phyloP scores from a whole-genome alignment of 805 yeast species.

The Yarrowia porcina region DNA sequence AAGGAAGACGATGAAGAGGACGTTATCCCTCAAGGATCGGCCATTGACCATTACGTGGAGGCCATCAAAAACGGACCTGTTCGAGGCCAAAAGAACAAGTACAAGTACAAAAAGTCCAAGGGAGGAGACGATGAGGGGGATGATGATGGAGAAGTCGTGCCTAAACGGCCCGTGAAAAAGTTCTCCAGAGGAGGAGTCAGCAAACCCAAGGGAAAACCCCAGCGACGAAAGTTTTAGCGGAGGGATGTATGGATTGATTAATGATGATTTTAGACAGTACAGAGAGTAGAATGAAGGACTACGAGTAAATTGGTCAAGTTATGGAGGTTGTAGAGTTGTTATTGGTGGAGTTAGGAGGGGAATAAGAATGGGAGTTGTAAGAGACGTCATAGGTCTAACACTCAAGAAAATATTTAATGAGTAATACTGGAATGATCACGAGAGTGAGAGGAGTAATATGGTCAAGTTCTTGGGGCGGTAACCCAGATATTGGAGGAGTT shows the following conservation, averaged over 20 bases:
- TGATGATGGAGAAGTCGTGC: slow-evolving; percentile 39
- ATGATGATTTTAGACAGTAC: too few species aligned
- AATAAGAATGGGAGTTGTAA: too few species aligned
- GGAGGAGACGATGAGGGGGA: slow-evolving; percentile 55
- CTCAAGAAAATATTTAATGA: too few species aligned
- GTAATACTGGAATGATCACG: too few species aligned
- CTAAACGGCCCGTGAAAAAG: slow-evolving; percentile 10
- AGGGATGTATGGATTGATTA: not conserved
- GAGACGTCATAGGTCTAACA: too few species aligned
- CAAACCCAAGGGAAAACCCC: slow-evolving; percentile 17
- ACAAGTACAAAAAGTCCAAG: slow-evolving; percentile 73
- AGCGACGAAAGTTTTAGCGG: slow-evolving; percentile 20
- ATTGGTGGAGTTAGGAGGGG: too few species aligned
- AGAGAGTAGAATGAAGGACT: too few species aligned
- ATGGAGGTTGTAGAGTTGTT: too few species aligned
- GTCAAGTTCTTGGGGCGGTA: too few species aligned
- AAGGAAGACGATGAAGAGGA: slow-evolving; percentile 43
- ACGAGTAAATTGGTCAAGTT: too few species aligned
- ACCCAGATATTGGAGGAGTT: too few species aligned
- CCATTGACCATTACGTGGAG: slow-evolving; percentile 88
- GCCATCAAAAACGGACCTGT: slow-evolving; percentile 92
- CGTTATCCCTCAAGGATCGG: slow-evolving; percentile 37
- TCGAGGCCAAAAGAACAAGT: slow-evolving; percentile 86
- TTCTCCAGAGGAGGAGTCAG: slow-evolving; percentile 14
- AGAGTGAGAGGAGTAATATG: too few species aligned